Evolutionary conservation across 2,329 filamentous ascomycete species (phyloP), one percentile per base, ranked within the genome.

Genomic region (Zymoseptoria brevis): DNA sequence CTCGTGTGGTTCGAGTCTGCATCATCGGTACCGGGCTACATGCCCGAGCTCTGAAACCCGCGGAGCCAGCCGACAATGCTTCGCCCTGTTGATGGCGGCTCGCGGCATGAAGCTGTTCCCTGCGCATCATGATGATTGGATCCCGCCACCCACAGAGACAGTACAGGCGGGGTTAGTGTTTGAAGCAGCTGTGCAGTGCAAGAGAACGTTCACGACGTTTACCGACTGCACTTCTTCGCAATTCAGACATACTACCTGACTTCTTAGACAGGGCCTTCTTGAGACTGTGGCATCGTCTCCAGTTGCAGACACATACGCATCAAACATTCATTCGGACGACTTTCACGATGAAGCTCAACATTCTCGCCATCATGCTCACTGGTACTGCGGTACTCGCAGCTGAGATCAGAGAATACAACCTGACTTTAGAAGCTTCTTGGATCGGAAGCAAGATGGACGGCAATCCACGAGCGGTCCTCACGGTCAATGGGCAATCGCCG

Each of bases 401-500:
- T 26, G 48, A 59, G 8, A 22, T 62, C 7, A 56, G 62, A 13
- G 58, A 62, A 19, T 64, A 64, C 53, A 64, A 64, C 53, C 55
- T 62, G n/a, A 64, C 62, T 9, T 56, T 64, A 11, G 56, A 62
- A 50, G 52, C 54, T n/a, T 57, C 45, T 24, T 62, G 57, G 57
- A 59, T 58, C 50, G 54, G 58, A 16, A 16, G 13, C 35, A 45
- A 45, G 16, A 55, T 60, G 48, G 63, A 63, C 54, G 63, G 63
- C 4, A 56, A 60, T 22, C 49, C 53, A 8, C 53, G 62, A 29
- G 54, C 57, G 7, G 57, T 60, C 19, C 55, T 59, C 21, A 62
- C 60, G 4, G 69, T 75, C 53, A 77, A 77, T 64, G 73, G 73
- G 8, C 75, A 77, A 63, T 75, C 72, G 1, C 76, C 77, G 0